Evolutionary conservation across 768 basidiomycete genomes (phyloP).

Genomic region (Phlebiopsis gigantea): DNA sequence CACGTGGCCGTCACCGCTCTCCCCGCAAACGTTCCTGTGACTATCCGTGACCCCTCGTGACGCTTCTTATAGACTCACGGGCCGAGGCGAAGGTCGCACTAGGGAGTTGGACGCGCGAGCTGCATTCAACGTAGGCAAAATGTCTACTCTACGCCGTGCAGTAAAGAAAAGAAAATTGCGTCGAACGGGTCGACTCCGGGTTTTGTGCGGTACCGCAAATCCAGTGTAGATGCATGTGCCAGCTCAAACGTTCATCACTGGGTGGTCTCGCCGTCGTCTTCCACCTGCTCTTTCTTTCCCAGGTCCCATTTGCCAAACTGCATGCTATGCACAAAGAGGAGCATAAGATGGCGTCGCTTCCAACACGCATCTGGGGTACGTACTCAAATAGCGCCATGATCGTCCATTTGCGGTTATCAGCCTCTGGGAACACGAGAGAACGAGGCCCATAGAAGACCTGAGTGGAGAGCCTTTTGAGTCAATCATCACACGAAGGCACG

Average conservation of each 20-base stretch:
- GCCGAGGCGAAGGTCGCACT: background rate
- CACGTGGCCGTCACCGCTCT: conserved; percentile 7
- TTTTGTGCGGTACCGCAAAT: background rate
- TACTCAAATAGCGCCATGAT: conserved; percentile 91
- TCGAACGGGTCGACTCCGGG: background rate
- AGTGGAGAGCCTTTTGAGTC: conserved; percentile 5
- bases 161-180: background rate
- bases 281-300: background rate
- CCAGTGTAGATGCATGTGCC: background rate
- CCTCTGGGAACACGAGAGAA: conserved; percentile 88
- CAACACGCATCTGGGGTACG: conserved; percentile 26
- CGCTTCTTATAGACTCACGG: background rate
- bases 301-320: conserved; percentile 31
- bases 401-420: conserved; percentile 97
- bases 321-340: conserved; percentile 23
- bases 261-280: no score
- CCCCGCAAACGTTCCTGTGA: conserved; percentile 10
- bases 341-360: conserved; percentile 1
- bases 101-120: background rate
- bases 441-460: conserved; percentile 92
- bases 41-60: background rate
- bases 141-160: background rate
- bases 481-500: conserved; percentile 2
- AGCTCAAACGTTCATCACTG: background rate
- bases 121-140: background rate